Evolutionary conservation across 2,329 filamentous ascomycete genomes (phyloP), one percentile per base, ranked within the genome.

Genomic region (Paracamarosporium sp.): DNA sequence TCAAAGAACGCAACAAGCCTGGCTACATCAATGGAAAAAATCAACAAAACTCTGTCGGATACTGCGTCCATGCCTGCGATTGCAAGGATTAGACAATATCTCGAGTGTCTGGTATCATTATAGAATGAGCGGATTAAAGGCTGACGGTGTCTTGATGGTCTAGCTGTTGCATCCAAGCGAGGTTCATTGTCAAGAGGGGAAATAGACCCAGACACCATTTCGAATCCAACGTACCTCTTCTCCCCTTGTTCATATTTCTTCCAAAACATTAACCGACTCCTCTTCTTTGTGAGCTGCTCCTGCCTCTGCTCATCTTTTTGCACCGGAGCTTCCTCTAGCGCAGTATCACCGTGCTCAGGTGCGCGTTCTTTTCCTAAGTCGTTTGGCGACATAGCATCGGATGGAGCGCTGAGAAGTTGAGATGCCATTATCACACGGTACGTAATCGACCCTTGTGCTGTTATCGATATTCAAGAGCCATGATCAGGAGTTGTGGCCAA

Each of bases 141-240:
- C 33, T 7, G 13, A 40, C 4, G n/a, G 6, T 17, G 17, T 22
- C n/a, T 8, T 38, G 7, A 8, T 20, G 17, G 6, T 38, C 8
- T 17, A 38, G 5, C 35, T 38, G 17, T 8, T 22, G 17, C 7
- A 7, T 20, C 8, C 17, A 17, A 22, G 12, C 3, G 2, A 11
- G 17, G 12, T 22, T 20, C 36, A 22, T n/a, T n/a, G n/a, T n/a
- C n/a, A n/a, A n/a, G n/a, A 40, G 12, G 17, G 5, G 22, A 3
- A 20, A 17, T 20, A 8, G 8, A 40, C 17, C 9, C 17, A 17
- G 4, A 20, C 22, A 9, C n/a, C 12, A 46, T 5, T 31, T 31
- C 13, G 17, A 22, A 24, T 20, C n/a, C 8, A 35, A 51, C 64
- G 50, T 61, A 67, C 62, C 58, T 63, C 53, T 65, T 48, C 25